These are phyloP conservation scores for Poa annua DNA, from an alignment of 176 grass and related monocot genomes.

Conservation along the genomic window DNA sequence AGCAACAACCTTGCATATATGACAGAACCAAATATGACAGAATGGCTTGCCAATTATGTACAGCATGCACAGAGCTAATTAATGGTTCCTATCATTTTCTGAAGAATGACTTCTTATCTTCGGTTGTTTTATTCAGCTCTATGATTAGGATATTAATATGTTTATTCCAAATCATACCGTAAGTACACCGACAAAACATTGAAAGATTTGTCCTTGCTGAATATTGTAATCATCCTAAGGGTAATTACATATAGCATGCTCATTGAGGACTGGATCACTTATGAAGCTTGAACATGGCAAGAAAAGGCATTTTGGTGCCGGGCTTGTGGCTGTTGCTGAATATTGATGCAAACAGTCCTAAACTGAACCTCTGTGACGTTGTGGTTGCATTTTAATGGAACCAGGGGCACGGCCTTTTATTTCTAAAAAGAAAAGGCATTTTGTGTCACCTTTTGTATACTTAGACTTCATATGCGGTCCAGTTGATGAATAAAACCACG, in stretches of 20 bases:
- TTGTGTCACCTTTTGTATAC: background rate
- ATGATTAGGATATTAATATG: slow-evolving; percentile 6
- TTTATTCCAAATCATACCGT: slow-evolving; percentile 21
- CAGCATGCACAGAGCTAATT: slow-evolving; percentile 12
- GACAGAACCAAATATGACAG: slow-evolving; percentile 21
- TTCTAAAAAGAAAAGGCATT: too few species aligned
- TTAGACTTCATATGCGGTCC: background rate
- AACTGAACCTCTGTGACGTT: too few species aligned
- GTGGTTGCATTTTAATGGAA: too few species aligned
- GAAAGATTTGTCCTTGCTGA: background rate
- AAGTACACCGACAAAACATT: background rate
- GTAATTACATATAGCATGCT: background rate
- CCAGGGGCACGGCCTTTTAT: too few species aligned
- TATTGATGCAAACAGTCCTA: too few species aligned
- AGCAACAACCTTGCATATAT: slow-evolving; percentile 47
- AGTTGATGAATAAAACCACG: slow-evolving; percentile 10
- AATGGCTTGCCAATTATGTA: slow-evolving; percentile 27
- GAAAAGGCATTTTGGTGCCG: too few species aligned
- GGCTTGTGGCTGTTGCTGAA: too few species aligned
- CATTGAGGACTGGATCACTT: background rate
- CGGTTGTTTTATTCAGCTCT: background rate
- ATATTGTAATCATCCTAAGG: background rate
- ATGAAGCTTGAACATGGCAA: background rate
- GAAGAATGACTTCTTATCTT: slow-evolving; percentile 16
- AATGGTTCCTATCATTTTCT: slow-evolving; percentile 27